These are phyloP conservation scores for Hyphodiscus sp. DNA, from an alignment of 2,329 filamentous ascomycete genomes.

Conservation along the genomic window DNA sequence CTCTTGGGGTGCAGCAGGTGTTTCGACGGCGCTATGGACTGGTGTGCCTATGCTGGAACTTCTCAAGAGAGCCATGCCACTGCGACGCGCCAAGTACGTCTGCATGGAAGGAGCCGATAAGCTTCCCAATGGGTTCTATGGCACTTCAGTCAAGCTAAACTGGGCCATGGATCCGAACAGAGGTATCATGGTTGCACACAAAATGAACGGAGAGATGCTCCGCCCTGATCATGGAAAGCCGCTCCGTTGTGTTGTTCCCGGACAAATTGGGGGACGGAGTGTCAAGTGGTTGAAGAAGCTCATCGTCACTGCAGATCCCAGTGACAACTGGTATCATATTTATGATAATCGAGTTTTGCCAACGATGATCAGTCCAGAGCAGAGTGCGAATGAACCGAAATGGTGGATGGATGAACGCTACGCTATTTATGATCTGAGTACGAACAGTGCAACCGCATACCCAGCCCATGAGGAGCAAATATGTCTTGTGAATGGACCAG, in stretches of 20 bases:
- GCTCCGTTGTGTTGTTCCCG: slow-evolving; percentile 75
- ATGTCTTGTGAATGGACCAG: slow-evolving; percentile 38
- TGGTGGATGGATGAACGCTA: slow-evolving; percentile 89
- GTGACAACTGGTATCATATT: slow-evolving; percentile 93
- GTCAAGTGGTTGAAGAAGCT: slow-evolving; percentile 89
- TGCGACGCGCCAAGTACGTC: slow-evolving; percentile 68
- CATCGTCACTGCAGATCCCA: slow-evolving; percentile 70
- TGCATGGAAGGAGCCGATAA: slow-evolving; percentile 90
- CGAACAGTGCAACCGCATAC: slow-evolving; percentile 75
- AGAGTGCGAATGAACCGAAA: slow-evolving; percentile 63
- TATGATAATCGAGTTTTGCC: slow-evolving; percentile 89
- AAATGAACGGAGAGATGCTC: slow-evolving; percentile 81
- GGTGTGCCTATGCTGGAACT: slow-evolving; percentile 71
- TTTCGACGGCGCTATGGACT: slow-evolving; percentile 85
- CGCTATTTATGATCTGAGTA: slow-evolving; percentile 86
- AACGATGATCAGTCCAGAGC: slow-evolving; percentile 78
- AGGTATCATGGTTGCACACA: slow-evolving; percentile 81
- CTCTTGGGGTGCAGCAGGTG: slow-evolving; percentile 82
- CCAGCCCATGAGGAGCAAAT: slow-evolving; percentile 72
- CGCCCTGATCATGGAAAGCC: slow-evolving; percentile 82
- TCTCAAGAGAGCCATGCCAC: slow-evolving; percentile 60
- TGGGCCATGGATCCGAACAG: slow-evolving; percentile 80
- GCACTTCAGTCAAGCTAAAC: slow-evolving; percentile 79
- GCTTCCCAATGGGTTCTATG: slow-evolving; percentile 82
- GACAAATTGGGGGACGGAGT: slow-evolving; percentile 85